Evolutionary conservation across 495 filamentous ascomycete genomes (phyloP).

Genomic region (Xylaria telfairii): DNA sequence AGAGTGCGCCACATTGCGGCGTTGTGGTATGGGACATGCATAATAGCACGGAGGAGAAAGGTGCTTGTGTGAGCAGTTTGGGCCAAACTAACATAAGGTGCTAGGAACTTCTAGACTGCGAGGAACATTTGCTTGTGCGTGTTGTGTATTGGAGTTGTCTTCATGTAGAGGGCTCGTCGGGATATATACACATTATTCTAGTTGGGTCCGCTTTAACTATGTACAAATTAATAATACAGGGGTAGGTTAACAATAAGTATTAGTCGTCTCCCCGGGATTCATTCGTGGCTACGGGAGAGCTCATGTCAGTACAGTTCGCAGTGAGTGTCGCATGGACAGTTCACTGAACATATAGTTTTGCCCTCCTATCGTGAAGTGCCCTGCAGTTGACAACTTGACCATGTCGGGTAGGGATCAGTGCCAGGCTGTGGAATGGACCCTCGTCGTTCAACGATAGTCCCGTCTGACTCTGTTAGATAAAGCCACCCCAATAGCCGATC

Average conservation of each 20-base stretch:
- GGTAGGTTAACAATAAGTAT: not conserved
- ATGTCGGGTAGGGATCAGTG: not conserved
- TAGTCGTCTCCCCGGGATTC: too few relatives aligned
- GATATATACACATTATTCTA: not conserved
- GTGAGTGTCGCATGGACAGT: not conserved
- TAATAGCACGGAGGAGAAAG: not conserved
- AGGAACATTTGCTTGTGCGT: not conserved
- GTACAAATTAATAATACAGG: constrained; percentile 9
- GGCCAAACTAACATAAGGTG: not conserved
- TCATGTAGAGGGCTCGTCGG: not conserved
- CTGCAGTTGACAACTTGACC: not conserved
- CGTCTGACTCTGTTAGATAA: not conserved
- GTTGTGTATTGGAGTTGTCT: not conserved
- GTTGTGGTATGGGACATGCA: not conserved
- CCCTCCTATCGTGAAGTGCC: not conserved
- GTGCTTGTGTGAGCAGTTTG: not conserved
- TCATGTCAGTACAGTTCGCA: not conserved
- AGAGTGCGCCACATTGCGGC: not conserved
- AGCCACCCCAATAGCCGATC: not conserved
- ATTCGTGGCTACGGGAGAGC: not conserved
- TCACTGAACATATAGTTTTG: not conserved
- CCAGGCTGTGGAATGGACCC: not conserved
- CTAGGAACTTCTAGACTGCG: not conserved
- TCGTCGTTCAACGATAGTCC: not conserved
- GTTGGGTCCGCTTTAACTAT: not conserved